phyloP scores from a whole-genome alignment of 805 yeast species.

The Saturnispora dispora region DNA sequence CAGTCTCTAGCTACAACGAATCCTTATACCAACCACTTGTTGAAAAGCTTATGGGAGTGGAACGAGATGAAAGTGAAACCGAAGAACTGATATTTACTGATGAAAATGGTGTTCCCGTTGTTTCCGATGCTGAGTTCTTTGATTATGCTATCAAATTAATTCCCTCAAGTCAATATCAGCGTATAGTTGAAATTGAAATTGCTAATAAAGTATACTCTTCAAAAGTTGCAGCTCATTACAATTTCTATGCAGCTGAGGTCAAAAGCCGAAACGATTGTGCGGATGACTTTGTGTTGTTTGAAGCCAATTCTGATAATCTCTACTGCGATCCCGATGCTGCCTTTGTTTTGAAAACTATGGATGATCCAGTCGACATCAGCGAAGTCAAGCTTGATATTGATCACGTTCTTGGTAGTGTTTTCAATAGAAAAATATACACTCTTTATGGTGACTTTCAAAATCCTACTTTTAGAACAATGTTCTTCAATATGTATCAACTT shows the following conservation, averaged over 20 bases:
- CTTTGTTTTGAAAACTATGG: conserved; percentile 63
- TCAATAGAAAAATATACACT: conserved; percentile 31
- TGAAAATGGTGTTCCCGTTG: conserved; percentile 11
- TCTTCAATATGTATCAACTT: conserved; percentile 47
- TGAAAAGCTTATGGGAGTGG: conserved; percentile 21
- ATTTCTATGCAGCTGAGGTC: conserved; percentile 34
- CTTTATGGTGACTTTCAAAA: conserved; percentile 59
- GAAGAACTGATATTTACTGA: conserved; percentile 5
- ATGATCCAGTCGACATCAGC: conserved; percentile 13
- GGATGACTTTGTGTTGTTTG: conserved; percentile 24
- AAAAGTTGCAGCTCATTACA: conserved; percentile 54
- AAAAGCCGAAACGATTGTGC: conserved; percentile 21
- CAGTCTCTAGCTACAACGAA: conserved; percentile 29
- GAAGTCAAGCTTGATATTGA: conserved; percentile 40
- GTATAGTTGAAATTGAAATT: conserved; percentile 34
- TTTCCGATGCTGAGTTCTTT: conserved; percentile 24
- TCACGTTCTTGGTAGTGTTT: conserved; percentile 47
- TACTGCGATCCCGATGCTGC: conserved; percentile 66
- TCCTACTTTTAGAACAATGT: conserved; percentile 45
- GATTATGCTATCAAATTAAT: conserved; percentile 15
- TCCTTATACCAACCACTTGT: conserved; percentile 30
- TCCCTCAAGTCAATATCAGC: conserved; percentile 8
- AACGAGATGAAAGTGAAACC: conserved; percentile 14
- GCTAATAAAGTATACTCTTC: conserved; percentile 48
- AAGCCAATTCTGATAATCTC: conserved; percentile 31